Evolutionary conservation across 257 asterid genomes (phyloP), one percentile per base, ranked within the genome.

Genomic region (Primulina tabacum): DNA sequence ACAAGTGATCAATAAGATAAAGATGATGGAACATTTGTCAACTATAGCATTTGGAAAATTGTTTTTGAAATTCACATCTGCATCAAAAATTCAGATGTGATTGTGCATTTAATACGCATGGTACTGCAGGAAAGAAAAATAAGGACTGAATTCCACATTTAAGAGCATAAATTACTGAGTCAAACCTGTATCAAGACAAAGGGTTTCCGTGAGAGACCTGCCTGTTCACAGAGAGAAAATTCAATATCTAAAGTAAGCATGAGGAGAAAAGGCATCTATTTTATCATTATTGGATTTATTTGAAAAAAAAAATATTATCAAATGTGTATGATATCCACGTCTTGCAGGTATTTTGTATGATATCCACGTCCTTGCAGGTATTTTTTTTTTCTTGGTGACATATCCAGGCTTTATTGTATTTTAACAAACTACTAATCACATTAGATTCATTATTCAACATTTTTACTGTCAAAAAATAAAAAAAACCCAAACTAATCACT

Each of bases 151-250:
- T 30, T 11, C 70, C 26, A 24, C 62, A 29, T 63, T 64, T 35
- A 32, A 68, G 33, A 65, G 74, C 55, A 64, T 52, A 82, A 78
- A 67, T 58, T 32, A 71, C 32, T n/a, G 69, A 61, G 72, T 30
- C 89, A 77, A 81, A 93, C 97, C 99, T 94, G 99, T 77, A 94
- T 94, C 81, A 94, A 79, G 71, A 89, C 86, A 69, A 93, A 90
- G 78, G 88, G 60, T 80, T 76, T 79, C 56, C 97, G 95, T 38
- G 96, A 93, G 81, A 93, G 97, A 73, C 97, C 92, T 30, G 87
- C 96, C 99, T 93, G 96, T 58, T 56, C 60, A 75, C 75, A 59
- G 62, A 60, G 65, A 32, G 8, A 53, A 69, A 50, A 67, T 68
- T 53, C 73, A 34, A 65, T 47, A 60, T 58, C 64, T 14, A 33